These are phyloP conservation scores for Talaromyces sp. DNA, from an alignment of 2,329 filamentous ascomycete species.

Conservation along the genomic window DNA sequence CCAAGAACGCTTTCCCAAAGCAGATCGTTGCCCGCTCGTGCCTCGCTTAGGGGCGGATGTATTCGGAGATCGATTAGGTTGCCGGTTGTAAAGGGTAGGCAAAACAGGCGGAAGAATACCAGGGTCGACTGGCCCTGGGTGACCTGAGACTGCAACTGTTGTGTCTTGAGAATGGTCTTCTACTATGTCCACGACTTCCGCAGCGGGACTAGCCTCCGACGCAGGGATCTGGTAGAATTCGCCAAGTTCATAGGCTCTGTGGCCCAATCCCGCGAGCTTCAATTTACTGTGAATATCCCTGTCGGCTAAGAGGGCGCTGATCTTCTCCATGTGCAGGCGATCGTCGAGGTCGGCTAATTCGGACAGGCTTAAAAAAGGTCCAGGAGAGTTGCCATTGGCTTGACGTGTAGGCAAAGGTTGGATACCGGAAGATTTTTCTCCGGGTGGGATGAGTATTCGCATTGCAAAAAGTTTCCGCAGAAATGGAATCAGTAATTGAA, in stretches of 20 bases:
- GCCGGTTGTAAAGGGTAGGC: background rate
- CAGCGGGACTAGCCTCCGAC: background rate
- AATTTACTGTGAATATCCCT: slow-evolving; percentile 26
- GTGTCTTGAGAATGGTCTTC: background rate
- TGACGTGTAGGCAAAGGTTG: background rate
- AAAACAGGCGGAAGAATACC: background rate
- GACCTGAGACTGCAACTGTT: background rate
- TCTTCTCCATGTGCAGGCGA: slow-evolving; percentile 23
- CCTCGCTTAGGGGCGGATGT: background rate
- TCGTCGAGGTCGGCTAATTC: slow-evolving; percentile 36
- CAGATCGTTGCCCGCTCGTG: slow-evolving; percentile 14
- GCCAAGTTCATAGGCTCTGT: slow-evolving; percentile 34
- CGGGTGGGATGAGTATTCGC: slow-evolving; percentile 33
- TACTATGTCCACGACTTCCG: background rate
- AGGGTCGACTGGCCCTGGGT: background rate
- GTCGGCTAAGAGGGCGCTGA: slow-evolving; percentile 28
- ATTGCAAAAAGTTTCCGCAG: slow-evolving; percentile 36
- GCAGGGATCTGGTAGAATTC: slow-evolving; percentile 30
- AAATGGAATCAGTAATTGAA: slow-evolving; percentile 35
- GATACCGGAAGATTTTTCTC: slow-evolving; percentile 4
- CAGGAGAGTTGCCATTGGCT: background rate
- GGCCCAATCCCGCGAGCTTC: slow-evolving; percentile 33
- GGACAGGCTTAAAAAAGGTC: slow-evolving; percentile 10
- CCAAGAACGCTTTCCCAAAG: slow-evolving; percentile 21
- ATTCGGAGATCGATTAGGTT: background rate